These are phyloP conservation scores for Candida sp. DNA, from an alignment of 1,139 yeast genomes.

Conservation along the genomic window DNA sequence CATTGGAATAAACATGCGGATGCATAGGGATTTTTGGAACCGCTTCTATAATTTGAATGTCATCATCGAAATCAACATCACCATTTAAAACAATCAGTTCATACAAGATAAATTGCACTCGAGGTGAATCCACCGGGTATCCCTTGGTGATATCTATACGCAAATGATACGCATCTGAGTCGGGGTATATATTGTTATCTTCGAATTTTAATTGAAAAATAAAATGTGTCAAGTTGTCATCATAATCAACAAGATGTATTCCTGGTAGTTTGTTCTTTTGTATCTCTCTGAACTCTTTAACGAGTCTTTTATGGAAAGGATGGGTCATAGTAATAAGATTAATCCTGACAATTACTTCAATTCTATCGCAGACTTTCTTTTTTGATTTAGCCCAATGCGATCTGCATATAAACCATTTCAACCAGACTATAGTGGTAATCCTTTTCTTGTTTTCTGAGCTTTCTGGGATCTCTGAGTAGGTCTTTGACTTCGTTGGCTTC, in stretches of 20 bases:
- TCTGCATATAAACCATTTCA: neutral
- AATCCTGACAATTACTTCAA: too few relatives aligned
- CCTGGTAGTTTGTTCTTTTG: conserved; percentile 21
- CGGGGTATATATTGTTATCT: conserved; percentile 28
- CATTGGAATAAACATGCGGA: conserved; percentile 73
- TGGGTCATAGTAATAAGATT: conserved; percentile 11
- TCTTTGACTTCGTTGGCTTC: conserved; percentile 1
- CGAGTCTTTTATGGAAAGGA: conserved; percentile 35
- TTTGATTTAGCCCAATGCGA: neutral
- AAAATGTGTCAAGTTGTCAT: conserved; percentile 19
- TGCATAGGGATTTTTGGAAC: conserved; percentile 50
- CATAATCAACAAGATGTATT: conserved; percentile 20
- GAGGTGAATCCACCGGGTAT: conserved; percentile 68
- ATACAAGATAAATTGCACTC: conserved; percentile 47
- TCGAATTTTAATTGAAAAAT: conserved; percentile 20
- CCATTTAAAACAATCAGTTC: conserved; percentile 9
- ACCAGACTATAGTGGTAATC: neutral
- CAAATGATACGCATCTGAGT: conserved; percentile 28
- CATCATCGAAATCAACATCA: conserved; percentile 9
- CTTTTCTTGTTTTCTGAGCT: neutral
- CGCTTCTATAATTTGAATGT: conserved; percentile 12
- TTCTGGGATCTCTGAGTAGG: neutral
- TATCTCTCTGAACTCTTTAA: conserved; percentile 37
- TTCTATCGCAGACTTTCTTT: neutral
- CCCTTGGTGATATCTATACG: conserved; percentile 38